phyloP scores from a whole-genome alignment of 768 basidiomycete species.

The Trichaptum fuscoviolaceum region DNA sequence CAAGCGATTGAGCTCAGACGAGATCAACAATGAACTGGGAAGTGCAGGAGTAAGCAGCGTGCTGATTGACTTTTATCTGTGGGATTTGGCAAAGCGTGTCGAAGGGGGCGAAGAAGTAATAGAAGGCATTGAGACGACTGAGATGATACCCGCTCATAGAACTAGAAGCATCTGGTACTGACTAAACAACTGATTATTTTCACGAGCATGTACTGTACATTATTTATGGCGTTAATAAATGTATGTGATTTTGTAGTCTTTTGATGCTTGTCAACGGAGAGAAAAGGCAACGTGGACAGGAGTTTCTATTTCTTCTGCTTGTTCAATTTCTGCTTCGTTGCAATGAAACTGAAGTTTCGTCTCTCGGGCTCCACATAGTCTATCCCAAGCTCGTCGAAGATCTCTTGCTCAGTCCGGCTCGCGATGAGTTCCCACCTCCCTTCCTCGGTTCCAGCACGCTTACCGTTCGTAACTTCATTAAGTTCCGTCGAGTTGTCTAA shows the following conservation, averaged over 20 bases:
- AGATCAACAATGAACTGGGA: slow-evolving; percentile 16
- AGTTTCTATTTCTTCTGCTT: not conserved
- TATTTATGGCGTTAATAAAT: not conserved
- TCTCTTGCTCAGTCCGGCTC: slow-evolving; percentile 38
- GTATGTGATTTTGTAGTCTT: not conserved
- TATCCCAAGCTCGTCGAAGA: slow-evolving; percentile 40
- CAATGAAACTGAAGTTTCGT: slow-evolving; percentile 28
- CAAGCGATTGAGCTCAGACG: slow-evolving; percentile 17
- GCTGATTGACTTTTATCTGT: slow-evolving; percentile 85
- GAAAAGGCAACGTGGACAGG: not conserved
- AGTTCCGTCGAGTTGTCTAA: not conserved
- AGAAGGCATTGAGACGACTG: slow-evolving; percentile 49
- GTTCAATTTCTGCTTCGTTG: not conserved
- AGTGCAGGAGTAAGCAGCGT: slow-evolving; percentile 57
- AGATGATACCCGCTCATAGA: slow-evolving; percentile 66
- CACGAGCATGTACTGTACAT: not conserved
- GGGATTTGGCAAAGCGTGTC: slow-evolving; percentile 79
- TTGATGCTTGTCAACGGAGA: not conserved
- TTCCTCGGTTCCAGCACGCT: slow-evolving; percentile 10
- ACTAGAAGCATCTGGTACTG: slow-evolving; percentile 88
- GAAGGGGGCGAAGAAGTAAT: slow-evolving; percentile 58
- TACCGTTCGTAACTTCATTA: slow-evolving; percentile 6
- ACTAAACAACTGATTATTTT: slow-evolving; percentile 10
- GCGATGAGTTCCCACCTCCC: slow-evolving; percentile 46
- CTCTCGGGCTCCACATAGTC: slow-evolving; percentile 33